phyloP scores from a whole-genome alignment of 2,329 filamentous ascomycete species.

The Colletotrichum incanum region DNA sequence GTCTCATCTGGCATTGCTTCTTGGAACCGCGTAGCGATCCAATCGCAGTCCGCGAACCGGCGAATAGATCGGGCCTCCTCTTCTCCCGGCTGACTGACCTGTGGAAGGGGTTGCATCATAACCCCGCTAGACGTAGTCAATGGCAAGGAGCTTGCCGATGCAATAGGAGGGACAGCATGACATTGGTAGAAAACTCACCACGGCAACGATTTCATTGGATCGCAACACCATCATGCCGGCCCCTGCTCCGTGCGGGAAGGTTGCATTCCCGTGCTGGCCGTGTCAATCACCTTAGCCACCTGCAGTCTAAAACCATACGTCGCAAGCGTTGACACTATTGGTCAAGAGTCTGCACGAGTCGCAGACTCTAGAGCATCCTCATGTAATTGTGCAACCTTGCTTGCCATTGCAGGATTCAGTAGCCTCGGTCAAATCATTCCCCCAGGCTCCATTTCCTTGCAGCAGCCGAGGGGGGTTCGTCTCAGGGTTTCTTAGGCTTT shows the following conservation, averaged over 20 bases:
- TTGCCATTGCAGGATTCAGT: not conserved
- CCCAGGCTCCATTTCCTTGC: not conserved
- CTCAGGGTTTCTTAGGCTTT: not conserved
- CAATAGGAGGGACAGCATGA: not conserved
- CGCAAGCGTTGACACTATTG: not conserved
- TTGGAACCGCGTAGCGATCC: not conserved
- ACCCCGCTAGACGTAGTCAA: not conserved
- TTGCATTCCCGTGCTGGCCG: slow-evolving; percentile 7
- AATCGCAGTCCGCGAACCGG: not conserved
- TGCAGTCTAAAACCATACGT: not conserved
- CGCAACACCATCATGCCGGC: not conserved
- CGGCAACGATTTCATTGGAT: slow-evolving; percentile 5
- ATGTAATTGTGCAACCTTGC: no score
- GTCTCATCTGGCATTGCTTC: not conserved
- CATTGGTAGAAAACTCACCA: not conserved
- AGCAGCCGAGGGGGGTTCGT: not conserved
- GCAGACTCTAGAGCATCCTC: not conserved
- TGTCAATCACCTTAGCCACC: not conserved
- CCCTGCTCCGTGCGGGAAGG: slow-evolving; percentile 10
- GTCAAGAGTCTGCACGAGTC: not conserved
- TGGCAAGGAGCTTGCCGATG: not conserved
- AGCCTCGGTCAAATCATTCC: not conserved
- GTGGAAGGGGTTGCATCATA: not conserved
- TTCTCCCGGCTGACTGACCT: not conserved
- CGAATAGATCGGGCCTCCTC: not conserved